Percentiles rank a stretch among this genome's conserved stretches.
phyloP scores from a whole-genome alignment of 495 filamentous ascomycete genomes.

The Cercophora scortea region DNA sequence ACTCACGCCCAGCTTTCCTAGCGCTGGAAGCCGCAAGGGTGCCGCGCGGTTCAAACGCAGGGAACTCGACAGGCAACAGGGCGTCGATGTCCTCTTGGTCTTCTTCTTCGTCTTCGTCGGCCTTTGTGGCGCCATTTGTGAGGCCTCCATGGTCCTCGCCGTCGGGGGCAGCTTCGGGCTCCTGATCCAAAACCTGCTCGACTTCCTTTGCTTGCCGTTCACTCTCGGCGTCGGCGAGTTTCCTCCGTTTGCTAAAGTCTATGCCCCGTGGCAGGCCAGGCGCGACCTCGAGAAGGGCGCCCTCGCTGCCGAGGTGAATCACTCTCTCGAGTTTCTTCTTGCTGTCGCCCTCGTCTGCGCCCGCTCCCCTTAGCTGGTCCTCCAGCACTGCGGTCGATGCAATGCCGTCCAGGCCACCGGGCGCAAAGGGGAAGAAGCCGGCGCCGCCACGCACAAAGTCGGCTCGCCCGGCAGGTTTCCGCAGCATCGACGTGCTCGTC shows the following conservation, averaged over 20 bases:
- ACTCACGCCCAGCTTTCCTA: slow-evolving; percentile 72
- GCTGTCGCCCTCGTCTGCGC: slow-evolving; percentile 25
- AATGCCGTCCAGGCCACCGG: slow-evolving; percentile 84
- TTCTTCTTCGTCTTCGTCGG: slow-evolving; percentile 28
- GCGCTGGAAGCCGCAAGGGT: slow-evolving; percentile 62
- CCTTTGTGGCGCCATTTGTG: slow-evolving; percentile 17
- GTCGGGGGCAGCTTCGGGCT: slow-evolving; percentile 47
- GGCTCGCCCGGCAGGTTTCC: slow-evolving; percentile 79
- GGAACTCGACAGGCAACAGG: slow-evolving; percentile 87
- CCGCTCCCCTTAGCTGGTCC: slow-evolving; percentile 42
- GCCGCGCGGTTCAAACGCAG: slow-evolving; percentile 78
- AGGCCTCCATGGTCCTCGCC: slow-evolving; percentile 27
- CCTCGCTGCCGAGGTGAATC: slow-evolving; percentile 70
- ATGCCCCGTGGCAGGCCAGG: slow-evolving; percentile 80
- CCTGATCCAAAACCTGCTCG: slow-evolving; percentile 63
- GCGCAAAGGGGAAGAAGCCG: slow-evolving; percentile 93
- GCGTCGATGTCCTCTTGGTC: slow-evolving; percentile 77
- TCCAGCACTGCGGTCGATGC: slow-evolving; percentile 71
- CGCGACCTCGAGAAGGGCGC: slow-evolving; percentile 70
- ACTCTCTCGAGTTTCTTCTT: slow-evolving; percentile 61
- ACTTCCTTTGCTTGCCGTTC: slow-evolving; percentile 58
- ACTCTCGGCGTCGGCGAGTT: slow-evolving; percentile 39
- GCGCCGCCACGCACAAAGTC: slow-evolving; percentile 94
- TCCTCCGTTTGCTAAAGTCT: slow-evolving; percentile 58
- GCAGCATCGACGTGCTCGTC: slow-evolving; percentile 84